Percentiles rank a stretch among this genome's conserved stretches.
These are phyloP conservation scores for Berkeleyomyces basicola DNA, from an alignment of 2,329 filamentous ascomycete species.

Conservation along the genomic window DNA sequence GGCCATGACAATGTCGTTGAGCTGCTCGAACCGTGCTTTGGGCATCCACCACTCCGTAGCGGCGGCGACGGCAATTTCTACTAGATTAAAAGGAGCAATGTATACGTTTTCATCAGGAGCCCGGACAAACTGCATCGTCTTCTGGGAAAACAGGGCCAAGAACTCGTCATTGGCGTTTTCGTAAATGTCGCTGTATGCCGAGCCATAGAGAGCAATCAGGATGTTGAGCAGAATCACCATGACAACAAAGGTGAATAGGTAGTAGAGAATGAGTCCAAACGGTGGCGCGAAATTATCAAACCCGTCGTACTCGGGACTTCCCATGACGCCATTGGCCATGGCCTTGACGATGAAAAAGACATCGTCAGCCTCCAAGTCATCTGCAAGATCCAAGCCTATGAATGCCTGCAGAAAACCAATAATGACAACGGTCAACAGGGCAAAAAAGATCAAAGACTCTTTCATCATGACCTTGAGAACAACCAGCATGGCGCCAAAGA, in stretches of 20 bases:
- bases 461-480: slow-evolving; percentile 93
- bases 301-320: slow-evolving; percentile 71
- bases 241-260: slow-evolving; percentile 92
- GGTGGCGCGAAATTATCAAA: slow-evolving; percentile 86
- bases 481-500: slow-evolving; percentile 97
- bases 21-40: slow-evolving; percentile 51
- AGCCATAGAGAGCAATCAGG: slow-evolving; percentile 93
- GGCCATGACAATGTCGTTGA: slow-evolving; percentile 84
- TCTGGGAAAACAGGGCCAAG: slow-evolving; percentile 79
- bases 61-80: slow-evolving; percentile 68
- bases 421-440: slow-evolving; percentile 68
- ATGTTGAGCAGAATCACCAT: slow-evolving; percentile 91
- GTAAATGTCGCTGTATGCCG: slow-evolving; percentile 87
- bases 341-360: slow-evolving; percentile 58
- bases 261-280: slow-evolving; percentile 90
- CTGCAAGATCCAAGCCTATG: slow-evolving; percentile 72
- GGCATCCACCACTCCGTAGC: slow-evolving; percentile 92
- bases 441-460: slow-evolving; percentile 91
- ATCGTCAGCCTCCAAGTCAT: slow-evolving; percentile 53
- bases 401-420: slow-evolving; percentile 87
- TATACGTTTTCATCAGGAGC: slow-evolving; percentile 97
- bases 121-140: slow-evolving; percentile 92
- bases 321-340: slow-evolving; percentile 84
- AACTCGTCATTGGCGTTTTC: slow-evolving; percentile 90
- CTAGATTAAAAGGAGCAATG: slow-evolving; percentile 85